Evolutionary conservation across 1,284 basidiomycete genomes (phyloP), one percentile per base, ranked within the genome.

Genomic region (Malassezia sympodialis): DNA sequence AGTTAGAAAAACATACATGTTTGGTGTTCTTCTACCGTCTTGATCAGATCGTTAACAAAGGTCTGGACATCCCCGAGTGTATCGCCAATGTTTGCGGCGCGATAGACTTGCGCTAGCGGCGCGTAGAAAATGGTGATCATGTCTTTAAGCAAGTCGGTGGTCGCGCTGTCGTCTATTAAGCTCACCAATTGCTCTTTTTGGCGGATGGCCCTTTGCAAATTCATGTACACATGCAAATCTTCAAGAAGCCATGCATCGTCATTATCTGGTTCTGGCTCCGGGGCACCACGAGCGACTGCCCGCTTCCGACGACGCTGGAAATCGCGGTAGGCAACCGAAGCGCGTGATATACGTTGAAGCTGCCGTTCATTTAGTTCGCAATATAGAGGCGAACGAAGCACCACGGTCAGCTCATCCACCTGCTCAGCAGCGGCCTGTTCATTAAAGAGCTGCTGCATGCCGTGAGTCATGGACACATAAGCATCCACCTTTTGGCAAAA

Each of bases 71-170:
- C 94, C 31, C 83, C 80, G 1, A 99, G 75, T 1, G 90, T 94
- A 73, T 98, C 93, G 10, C 88, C 86, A 52, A 99, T 96, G 73
- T 88, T 96, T 4, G 94, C 94, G 4, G 93, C 93, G 71, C 88
- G 86, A 79, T 98, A 99, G 2, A 98, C 94, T 68, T 93, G 88
- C 0, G 94, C 94, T n/a, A 99, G 79, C 1, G 94, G 94, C 0
- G 91, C 79, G 76, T 99, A 99, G 76, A 99, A 98, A 59, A 99
- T 98, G 11, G 94, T 96, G 66, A 99, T 90, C 59, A 99, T 96
- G 74, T 99, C 94, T 76, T 93, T 96, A 66, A 98, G 79, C 35
- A 99, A 78, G 45, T 96, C 93, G 3, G 94, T 84, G 0, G 94
- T 98, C 37, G 85, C 86, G 12, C 91, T 90, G 82, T 99, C 93